Conservation (phyloP, 2,329 filamentous ascomycete species). For the Phoma herbarum region DNA sequence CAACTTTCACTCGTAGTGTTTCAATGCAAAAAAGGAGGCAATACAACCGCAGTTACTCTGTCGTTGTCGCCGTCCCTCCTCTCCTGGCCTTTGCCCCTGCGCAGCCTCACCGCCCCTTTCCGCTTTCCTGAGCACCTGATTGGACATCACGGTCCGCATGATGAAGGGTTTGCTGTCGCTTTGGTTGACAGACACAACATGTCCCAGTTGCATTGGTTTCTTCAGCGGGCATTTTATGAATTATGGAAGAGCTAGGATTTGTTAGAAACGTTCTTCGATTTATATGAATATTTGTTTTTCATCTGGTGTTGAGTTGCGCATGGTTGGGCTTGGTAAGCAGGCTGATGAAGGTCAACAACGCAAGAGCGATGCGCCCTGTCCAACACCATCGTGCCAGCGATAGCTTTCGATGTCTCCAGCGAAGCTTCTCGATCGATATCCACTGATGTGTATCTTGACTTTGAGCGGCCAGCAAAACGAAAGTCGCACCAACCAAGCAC, state of each 20-base stretch:
- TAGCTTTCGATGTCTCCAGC: not conserved
- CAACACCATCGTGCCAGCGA: not conserved
- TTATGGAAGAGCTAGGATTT: not conserved
- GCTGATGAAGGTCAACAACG: not conserved
- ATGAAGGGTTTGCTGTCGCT: slow-evolving; percentile 11
- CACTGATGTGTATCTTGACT: not conserved
- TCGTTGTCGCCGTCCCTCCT: not conserved
- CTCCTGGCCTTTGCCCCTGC: not conserved
- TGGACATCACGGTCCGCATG: slow-evolving; percentile 11
- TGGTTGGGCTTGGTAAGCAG: not conserved
- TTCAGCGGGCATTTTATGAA: not conserved
- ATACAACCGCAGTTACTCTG: not conserved
- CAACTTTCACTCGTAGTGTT: not conserved
- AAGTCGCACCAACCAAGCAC: not conserved
- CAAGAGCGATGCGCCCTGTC: not conserved
- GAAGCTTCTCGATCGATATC: not conserved
- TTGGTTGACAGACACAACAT: slow-evolving; percentile 8
- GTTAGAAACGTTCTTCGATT: not conserved
- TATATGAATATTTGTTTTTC: no score
- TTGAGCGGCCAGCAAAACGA: not conserved
- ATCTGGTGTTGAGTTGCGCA: not conserved
- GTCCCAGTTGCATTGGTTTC: not conserved
- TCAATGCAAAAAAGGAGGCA: not conserved
- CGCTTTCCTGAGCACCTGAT: slow-evolving; percentile 17
- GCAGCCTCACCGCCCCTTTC: not conserved